Evolutionary conservation across 2,329 filamentous ascomycete genomes (phyloP).

Genomic region (Periconia macrospinosa): DNA sequence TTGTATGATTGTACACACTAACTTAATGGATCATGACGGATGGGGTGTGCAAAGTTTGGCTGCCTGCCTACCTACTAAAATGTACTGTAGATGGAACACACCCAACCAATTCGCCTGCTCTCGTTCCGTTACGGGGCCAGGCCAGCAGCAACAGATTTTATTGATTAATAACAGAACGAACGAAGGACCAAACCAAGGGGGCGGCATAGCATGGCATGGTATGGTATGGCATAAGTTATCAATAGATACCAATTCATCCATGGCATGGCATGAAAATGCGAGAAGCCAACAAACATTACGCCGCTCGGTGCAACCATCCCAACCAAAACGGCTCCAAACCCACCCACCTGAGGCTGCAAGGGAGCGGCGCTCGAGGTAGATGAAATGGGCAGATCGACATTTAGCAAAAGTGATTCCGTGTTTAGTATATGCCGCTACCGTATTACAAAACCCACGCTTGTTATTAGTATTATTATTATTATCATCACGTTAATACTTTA

Average conservation of each 20-base stretch:
- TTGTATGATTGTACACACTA: too few species aligned
- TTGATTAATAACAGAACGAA: too few species aligned
- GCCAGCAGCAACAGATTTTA: too few species aligned
- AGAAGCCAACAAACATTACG: not conserved
- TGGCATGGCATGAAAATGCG: not conserved
- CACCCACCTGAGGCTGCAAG: not conserved
- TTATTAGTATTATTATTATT: not conserved
- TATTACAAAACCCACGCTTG: not conserved
- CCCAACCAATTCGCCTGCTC: too few species aligned
- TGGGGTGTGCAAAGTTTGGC: too few species aligned
- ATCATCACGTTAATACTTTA: not conserved
- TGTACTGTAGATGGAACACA: too few species aligned
- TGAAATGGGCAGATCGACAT: not conserved
- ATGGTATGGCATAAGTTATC: not conserved
- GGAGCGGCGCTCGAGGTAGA: not conserved
- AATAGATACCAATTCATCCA: too few species aligned
- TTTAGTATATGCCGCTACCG: not conserved
- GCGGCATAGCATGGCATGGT: not conserved
- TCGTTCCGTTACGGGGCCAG: too few species aligned
- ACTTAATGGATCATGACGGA: too few species aligned
- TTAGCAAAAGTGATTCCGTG: slow-evolving; percentile 5
- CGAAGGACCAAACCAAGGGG: too few species aligned
- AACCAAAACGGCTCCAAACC: not conserved
- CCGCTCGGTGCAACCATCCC: too few species aligned
- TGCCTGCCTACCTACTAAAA: too few species aligned